Base-by-base conservation (phyloP, 2,329 filamentous ascomycete genomes). In the Blumeriella jaapii region DNA sequence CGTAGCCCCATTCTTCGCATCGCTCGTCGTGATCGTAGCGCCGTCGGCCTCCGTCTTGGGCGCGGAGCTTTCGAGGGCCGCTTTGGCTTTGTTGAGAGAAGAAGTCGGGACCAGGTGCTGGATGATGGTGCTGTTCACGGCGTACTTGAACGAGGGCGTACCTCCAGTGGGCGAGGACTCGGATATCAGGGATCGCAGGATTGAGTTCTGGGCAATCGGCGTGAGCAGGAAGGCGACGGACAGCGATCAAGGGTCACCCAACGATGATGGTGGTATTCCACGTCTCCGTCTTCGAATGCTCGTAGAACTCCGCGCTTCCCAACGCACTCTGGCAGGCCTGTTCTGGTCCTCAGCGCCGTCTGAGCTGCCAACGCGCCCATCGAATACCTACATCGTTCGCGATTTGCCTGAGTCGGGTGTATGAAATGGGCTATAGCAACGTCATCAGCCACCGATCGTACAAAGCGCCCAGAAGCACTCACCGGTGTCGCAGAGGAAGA, bases 251-350 rank as follows among this genome's bases (percentile, higher is more conserved):
- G 36, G 32, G 37, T 37, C 29, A 42, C 65, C 74, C 52, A 71
- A 93, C 86, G 60, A 96, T 95, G 60, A 98, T 96, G 47, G 70
- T 67, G 20, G 81, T 81, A 67, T 96, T 96, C 89, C 89, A 96
- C 50, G 75, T 65, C 56, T 81, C 75, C 22, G 89, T 93, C 57
- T 81, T 79, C 37, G 76, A 62, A 61, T 96, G 91, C 47, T 93
- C 82, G 65, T 98, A 98, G 62, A 71, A 78, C 43, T 84, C 76
- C 41, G 77, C 76, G 45, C 63, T 69, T 44, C 76, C 74, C 52
- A 96, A 73, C 40, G 84, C 81, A 49, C 69, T 70, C 55, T 82
- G 76, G 68, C 87, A 94, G 49, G 85, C 87, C 86, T 94, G 23
- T 20, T 11, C 13, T 26, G 20, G 13, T 26, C 20, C 16, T 38